Evolutionary conservation across 192 early-diverging fungal species (phyloP), one percentile per base, ranked within the genome.

Genomic region (Coemansia sp.): DNA sequence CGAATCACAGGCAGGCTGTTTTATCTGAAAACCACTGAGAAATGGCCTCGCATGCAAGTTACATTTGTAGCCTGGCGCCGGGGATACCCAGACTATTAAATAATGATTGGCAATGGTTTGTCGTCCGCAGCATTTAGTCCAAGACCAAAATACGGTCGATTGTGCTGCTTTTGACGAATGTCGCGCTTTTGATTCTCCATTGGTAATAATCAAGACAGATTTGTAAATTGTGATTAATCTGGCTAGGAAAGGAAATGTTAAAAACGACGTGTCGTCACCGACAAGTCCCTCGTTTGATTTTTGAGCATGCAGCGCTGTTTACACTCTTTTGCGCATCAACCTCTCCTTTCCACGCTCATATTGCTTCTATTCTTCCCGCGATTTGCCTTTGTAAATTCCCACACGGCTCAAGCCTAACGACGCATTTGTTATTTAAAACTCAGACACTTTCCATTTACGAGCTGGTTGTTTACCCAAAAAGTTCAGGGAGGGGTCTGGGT

Each of bases 351-450:
- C 32, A 35, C 41, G 15, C 41, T 45, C 41, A 1, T 45, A 38
- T n/a, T 15, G 25, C 15, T 52, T 27, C 21, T 24, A 19, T 52
- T 23, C 19, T 52, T 52, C 15, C 48, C 21, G 48, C 48, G 48
- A 52, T 23, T 52, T 21, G 50, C 2, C 50, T 10, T 52, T 52
- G 50, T 45, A 54, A 23, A 25, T 54, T 54, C 25, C 52, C 52
- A 54, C 52, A 54, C 52, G 32, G 32, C 52, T 54, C 25, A 11
- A 27, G 14, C 2, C 12, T 22, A 25, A 21, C 23, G 19, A 25
- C 19, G 2, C 19, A 17, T 54, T 54, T 54, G 27, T 54, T 54
- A 54, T 54, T 54, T 54, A 27, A 54, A 54, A 24, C 52, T 54
- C 52, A 54, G 52, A 54, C 52, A 54, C 27, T 15, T 22, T 22